phyloP scores from a whole-genome alignment of 176 grass and related monocot species.

The Dendrocalamus sinicus region DNA sequence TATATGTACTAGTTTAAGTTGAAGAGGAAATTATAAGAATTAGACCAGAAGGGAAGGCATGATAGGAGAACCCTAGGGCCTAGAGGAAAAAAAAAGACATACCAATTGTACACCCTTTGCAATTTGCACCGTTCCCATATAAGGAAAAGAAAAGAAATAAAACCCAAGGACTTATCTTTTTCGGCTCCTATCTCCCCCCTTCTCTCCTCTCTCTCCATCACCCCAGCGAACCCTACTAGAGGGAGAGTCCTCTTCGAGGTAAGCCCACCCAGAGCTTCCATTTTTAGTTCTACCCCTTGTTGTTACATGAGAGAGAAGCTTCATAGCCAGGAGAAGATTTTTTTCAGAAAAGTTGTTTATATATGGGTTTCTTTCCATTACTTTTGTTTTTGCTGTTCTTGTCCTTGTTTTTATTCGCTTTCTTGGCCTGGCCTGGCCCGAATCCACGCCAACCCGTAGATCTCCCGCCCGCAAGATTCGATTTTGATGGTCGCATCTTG shows the following conservation, averaged over 20 bases:
- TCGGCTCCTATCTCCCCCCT: not conserved
- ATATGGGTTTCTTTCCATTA: not conserved
- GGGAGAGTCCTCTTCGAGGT: conserved; percentile 42
- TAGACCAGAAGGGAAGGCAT: not conserved
- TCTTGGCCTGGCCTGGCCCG: not conserved
- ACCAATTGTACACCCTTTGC: not conserved
- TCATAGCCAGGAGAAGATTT: not conserved
- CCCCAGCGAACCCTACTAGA: conserved; percentile 46
- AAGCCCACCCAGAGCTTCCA: not conserved
- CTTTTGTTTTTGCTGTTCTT: not conserved
- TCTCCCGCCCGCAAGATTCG: not conserved
- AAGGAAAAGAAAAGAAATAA: conserved; percentile 26
- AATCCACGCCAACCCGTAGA: not conserved
- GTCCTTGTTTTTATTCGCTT: not conserved
- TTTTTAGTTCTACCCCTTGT: not conserved
- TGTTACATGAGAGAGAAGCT: not conserved
- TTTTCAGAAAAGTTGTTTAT: not conserved
- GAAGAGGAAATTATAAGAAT: no score
- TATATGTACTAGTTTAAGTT: no score
- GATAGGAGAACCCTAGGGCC: no score
- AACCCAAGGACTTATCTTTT: not conserved
- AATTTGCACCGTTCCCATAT: not conserved
- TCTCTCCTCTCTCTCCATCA: conserved; percentile 10
- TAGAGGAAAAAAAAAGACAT: no score
- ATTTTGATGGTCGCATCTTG: not conserved